A percentile compares a stretch with the other conserved stretches of the same genome.
These are phyloP conservation scores for Trichoderma sp. DNA, from an alignment of 2,329 filamentous ascomycete species.

Conservation along the genomic window DNA sequence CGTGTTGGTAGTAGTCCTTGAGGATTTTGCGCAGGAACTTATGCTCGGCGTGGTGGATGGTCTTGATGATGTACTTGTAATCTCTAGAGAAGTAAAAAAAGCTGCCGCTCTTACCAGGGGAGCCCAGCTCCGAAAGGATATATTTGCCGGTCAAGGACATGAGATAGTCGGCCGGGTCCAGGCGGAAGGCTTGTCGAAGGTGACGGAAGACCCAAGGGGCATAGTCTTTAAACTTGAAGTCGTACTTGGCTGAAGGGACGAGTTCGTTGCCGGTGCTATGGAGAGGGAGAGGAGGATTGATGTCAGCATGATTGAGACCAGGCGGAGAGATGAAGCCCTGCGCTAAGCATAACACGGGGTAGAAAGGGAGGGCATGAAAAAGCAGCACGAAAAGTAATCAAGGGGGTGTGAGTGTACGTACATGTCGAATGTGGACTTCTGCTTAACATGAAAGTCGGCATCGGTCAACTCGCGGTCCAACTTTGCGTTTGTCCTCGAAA, in stretches of 20 bases:
- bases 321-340: background rate
- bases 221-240: conserved; percentile 99
- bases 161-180: conserved; percentile 96
- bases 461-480: conserved; percentile 87
- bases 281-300: background rate
- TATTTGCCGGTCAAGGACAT: conserved; percentile 99
- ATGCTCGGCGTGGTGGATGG: conserved; percentile 93
- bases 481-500: conserved; percentile 95
- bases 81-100: conserved; percentile 99
- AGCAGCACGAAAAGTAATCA: no score
- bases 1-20: conserved; percentile 91
- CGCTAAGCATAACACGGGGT: background rate
- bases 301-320: conserved; percentile 8
- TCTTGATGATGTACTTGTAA: conserved; percentile 99
- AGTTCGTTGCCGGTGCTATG: conserved; percentile 88
- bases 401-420: conserved; percentile 49
- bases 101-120: conserved; percentile 95
- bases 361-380: background rate
- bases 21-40: conserved; percentile 82
- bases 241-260: conserved; percentile 97
- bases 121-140: conserved; percentile 94
- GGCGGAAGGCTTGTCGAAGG: conserved; percentile 80
- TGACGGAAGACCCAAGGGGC: conserved; percentile 99
- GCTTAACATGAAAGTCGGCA: conserved; percentile 88
- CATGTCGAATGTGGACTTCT: conserved; percentile 99